These are phyloP conservation scores for Colletotrichum sp. DNA, from an alignment of 2,329 filamentous ascomycete species.

Conservation along the genomic window DNA sequence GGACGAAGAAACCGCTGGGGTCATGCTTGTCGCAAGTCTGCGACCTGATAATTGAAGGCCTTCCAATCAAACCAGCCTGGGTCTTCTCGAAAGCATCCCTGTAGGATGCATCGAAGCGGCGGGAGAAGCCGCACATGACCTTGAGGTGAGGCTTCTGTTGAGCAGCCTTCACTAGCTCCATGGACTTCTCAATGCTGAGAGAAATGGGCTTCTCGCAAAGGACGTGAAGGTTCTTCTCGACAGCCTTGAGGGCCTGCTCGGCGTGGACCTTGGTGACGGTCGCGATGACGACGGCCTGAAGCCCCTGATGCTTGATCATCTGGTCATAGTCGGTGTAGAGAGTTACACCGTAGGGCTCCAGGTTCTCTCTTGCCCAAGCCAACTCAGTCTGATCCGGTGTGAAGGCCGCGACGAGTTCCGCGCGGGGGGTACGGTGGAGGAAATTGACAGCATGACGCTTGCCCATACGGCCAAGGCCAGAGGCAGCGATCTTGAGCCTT, in stretches of 20 bases:
- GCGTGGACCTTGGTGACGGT: slow-evolving; percentile 59
- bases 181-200: slow-evolving; percentile 59
- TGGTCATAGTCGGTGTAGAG: slow-evolving; percentile 50
- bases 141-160: slow-evolving; percentile 62
- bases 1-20: slow-evolving; percentile 69
- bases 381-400: slow-evolving; percentile 48
- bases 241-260: slow-evolving; percentile 60
- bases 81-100: slow-evolving; percentile 61
- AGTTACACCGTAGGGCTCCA: slow-evolving; percentile 46
- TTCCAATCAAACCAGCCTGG: slow-evolving; percentile 59
- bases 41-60: slow-evolving; percentile 63
- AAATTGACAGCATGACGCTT: slow-evolving; percentile 54
- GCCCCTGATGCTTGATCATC: slow-evolving; percentile 44
- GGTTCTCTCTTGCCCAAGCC: slow-evolving; percentile 45
- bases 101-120: slow-evolving; percentile 67
- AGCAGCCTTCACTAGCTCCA: slow-evolving; percentile 59
- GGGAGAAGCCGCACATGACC: slow-evolving; percentile 55
- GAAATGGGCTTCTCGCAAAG: slow-evolving; percentile 65
- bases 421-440: slow-evolving; percentile 47
- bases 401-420: slow-evolving; percentile 54
- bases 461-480: slow-evolving; percentile 58
- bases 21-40: slow-evolving; percentile 73
- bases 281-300: slow-evolving; percentile 46
- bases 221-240: slow-evolving; percentile 58
- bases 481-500: slow-evolving; percentile 47